Evolutionary conservation across 805 yeast species (phyloP), one percentile per base, ranked within the genome.

Genomic region (Komagataella phaffii): DNA sequence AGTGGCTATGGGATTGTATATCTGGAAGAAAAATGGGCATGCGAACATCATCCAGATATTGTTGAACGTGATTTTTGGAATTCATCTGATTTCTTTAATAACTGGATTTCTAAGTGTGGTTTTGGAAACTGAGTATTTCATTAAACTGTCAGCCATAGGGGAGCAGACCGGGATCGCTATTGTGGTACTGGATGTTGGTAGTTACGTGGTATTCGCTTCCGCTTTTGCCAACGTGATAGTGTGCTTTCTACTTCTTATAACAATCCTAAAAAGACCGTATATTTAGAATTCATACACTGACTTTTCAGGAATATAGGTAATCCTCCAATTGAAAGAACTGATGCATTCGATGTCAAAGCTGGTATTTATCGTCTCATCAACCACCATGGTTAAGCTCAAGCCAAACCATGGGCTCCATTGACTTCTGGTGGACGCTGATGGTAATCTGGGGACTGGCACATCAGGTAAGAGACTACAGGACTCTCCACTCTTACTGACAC

Each of bases 351-450:
- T 61, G 12, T 71, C 72, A 12, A 61, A 59, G 44, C 67, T 65
- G 17, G 61, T 57, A 18, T 64, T 59, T 12, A 75, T 61, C 14
- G 65, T 57, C 52, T 79, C 84, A 63, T 84, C 88, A 7, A 79
- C 73, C 14, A 83, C 77, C 57, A 84, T 57, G 55, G 73, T 78
- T 44, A 83, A 58, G 51, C 76, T 76, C 47, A 81, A 80, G 2
- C 91, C 93, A 61, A 77, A 80, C 79, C 85, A 80, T 5, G 83
- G 70, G 6, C 91, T 81, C 84, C 85, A 84, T 1, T 77, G 51
- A 2, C 80, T 72, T 60, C 85, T 72, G 43, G 60, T 57, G 19
- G 24, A 47, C 49, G 45, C 44, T 6, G 30, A 44, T 46, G 49
- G 52, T 49, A 50, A 53, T 53, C 45, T 50, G 21, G 51, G 48